phyloP scores from a whole-genome alignment of 192 early-diverging fungal species.

The Entomortierella parvispora region DNA sequence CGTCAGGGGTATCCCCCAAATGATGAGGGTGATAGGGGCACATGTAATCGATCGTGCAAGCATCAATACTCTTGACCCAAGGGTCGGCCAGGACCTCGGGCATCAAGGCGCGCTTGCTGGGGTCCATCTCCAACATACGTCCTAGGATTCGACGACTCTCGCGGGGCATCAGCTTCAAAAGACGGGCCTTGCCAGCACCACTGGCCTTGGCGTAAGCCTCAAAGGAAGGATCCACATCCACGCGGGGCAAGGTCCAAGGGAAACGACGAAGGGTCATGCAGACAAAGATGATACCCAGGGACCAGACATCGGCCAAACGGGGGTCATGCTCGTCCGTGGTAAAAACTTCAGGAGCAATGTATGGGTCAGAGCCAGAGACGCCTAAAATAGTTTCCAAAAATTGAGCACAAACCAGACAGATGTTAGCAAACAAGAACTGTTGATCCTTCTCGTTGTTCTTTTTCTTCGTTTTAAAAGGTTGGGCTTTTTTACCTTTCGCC shows the following conservation, averaged over 20 bases:
- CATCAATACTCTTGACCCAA: conserved; percentile 74
- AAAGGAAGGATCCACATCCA: conserved; percentile 62
- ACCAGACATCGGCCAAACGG: conserved; percentile 87
- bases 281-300: conserved; percentile 86
- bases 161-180: conserved; percentile 64
- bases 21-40: conserved; percentile 40
- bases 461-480: conserved; percentile 43
- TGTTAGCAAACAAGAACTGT: background rate
- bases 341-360: conserved; percentile 93
- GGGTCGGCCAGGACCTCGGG: conserved; percentile 70
- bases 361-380: conserved; percentile 90
- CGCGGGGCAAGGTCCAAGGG: conserved; percentile 67
- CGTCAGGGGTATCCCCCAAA: conserved; percentile 21
- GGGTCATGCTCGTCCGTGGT: conserved; percentile 77
- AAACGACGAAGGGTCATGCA: conserved; percentile 74
- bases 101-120: conserved; percentile 64
- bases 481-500: conserved; percentile 51
- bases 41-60: conserved; percentile 48
- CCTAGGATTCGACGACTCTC: conserved; percentile 63
- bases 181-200: conserved; percentile 25
- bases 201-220: conserved; percentile 60
- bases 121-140: conserved; percentile 70
- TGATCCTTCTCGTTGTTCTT: no score
- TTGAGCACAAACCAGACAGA: conserved; percentile 11
- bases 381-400: conserved; percentile 64